Evolutionary conservation across 1,139 yeast genomes (phyloP).

Genomic region (Kodamaea anthophila): DNA sequence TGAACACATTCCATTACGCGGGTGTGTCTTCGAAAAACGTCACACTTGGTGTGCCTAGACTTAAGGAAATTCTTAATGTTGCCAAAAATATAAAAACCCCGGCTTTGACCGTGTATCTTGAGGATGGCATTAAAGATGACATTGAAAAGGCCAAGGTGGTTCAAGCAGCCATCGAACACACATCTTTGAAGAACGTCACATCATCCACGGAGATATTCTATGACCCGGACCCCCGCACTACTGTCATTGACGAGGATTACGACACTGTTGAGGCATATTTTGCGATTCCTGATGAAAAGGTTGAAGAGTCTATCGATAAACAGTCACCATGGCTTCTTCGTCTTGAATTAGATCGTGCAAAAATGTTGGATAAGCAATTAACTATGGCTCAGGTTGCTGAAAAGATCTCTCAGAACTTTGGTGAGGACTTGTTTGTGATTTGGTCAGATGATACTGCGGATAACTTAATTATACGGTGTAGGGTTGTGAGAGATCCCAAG

Average conservation of each 20-base stretch:
- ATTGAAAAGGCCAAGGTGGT: slow-evolving; percentile 92
- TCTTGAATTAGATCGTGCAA: slow-evolving; percentile 95
- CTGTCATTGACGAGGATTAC: slow-evolving; percentile 92
- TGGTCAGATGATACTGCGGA: slow-evolving; percentile 99
- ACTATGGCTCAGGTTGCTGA: slow-evolving; percentile 99
- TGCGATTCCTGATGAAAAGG: slow-evolving; percentile 96
- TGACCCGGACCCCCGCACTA: slow-evolving; percentile 96
- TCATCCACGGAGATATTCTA: slow-evolving; percentile 96
- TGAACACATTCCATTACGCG: slow-evolving; percentile 99
- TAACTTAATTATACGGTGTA: slow-evolving; percentile 92
- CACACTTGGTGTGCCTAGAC: slow-evolving; percentile 98
- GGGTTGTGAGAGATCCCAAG: slow-evolving; percentile 96
- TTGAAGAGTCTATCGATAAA: slow-evolving; percentile 84
- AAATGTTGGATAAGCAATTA: slow-evolving; percentile 95
- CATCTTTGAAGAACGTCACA: slow-evolving; percentile 90
- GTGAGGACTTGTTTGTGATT: slow-evolving; percentile 91
- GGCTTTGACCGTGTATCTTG: slow-evolving; percentile 84
- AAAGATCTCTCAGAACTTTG: slow-evolving; percentile 87
- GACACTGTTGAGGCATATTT: slow-evolving; percentile 97
- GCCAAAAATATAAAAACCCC: slow-evolving; percentile 99
- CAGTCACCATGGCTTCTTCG: slow-evolving; percentile 98
- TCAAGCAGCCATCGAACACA: slow-evolving; percentile 95
- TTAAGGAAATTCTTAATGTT: slow-evolving; percentile 96
- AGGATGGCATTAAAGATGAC: slow-evolving; percentile 74
- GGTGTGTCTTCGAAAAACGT: slow-evolving; percentile 99